Conservation (phyloP, 2,329 filamentous ascomycete species). For the Colletotrichum sp. region DNA sequence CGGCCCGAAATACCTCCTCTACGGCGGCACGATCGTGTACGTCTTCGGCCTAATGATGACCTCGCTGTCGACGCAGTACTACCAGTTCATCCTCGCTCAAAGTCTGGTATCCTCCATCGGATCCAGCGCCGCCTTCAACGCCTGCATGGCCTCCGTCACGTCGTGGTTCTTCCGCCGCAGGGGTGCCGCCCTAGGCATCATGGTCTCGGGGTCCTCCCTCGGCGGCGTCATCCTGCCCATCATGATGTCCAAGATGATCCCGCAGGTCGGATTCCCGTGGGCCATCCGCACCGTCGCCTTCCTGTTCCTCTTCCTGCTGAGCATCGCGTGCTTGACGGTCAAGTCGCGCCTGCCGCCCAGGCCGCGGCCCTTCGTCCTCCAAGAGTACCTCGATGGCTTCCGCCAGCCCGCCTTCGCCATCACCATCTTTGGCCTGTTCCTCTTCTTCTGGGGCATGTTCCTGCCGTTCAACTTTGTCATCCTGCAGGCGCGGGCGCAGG, state of each 20-base stretch:
- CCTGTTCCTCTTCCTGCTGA: conserved; percentile 44
- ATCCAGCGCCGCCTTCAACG: conserved; percentile 47
- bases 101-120: conserved; percentile 45
- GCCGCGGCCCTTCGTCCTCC: conserved; percentile 46
- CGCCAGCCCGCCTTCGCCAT: conserved; percentile 49
- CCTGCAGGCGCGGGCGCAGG: conserved; percentile 49
- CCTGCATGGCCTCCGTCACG: conserved; percentile 44
- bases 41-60: conserved; percentile 72
- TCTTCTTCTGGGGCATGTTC: conserved; percentile 63
- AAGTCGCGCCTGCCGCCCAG: conserved; percentile 49
- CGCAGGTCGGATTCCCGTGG: conserved; percentile 50
- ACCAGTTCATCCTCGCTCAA: conserved; percentile 50
- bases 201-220: conserved; percentile 57
- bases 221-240: conserved; percentile 66
- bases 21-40: conserved; percentile 59
- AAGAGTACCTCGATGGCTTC: conserved; percentile 52
- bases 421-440: conserved; percentile 50
- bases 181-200: conserved; percentile 58
- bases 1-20: conserved; percentile 64
- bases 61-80: conserved; percentile 51
- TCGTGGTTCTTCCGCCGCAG: conserved; percentile 60
- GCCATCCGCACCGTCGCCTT: conserved; percentile 53
- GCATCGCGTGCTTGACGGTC: conserved; percentile 40
- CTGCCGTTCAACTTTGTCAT: conserved; percentile 59
- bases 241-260: conserved; percentile 61